Evolutionary conservation across 2,329 filamentous ascomycete species (phyloP).

Genomic region (Aquanectria penicillioides): DNA sequence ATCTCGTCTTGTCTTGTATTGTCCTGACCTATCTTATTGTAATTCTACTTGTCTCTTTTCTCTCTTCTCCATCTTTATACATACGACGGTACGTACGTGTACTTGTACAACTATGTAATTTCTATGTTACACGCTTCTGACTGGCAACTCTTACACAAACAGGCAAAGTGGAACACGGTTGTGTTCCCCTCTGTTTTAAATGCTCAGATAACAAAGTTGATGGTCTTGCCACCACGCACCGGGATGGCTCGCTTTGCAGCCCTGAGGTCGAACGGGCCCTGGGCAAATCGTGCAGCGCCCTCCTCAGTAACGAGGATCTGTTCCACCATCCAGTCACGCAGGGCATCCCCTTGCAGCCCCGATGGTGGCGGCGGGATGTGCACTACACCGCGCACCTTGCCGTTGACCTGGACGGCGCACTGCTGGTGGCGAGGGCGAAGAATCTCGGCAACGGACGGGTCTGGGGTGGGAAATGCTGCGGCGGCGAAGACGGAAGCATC

Average conservation of each 20-base stretch:
- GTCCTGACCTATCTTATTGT: not conserved
- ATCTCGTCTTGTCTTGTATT: no score
- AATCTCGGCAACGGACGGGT: constrained; percentile 58
- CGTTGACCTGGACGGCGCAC: constrained; percentile 82
- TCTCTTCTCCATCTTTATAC: constrained; percentile 19
- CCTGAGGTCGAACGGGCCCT: constrained; percentile 56
- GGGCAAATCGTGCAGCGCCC: constrained; percentile 65
- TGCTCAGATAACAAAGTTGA: constrained; percentile 79
- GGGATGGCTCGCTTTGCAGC: constrained; percentile 73
- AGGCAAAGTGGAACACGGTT: not conserved
- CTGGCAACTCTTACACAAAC: constrained; percentile 4
- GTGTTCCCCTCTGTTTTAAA: constrained; percentile 1
- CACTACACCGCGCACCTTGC: constrained; percentile 77
- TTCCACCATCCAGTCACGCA: constrained; percentile 69
- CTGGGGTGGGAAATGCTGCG: constrained; percentile 68
- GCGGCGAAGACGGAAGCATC: constrained; percentile 53
- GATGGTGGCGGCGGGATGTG: constrained; percentile 65
- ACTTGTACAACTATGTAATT: not conserved
- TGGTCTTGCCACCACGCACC: constrained; percentile 71
- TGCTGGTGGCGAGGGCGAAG: constrained; percentile 60
- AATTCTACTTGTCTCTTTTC: not conserved
- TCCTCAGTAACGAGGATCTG: constrained; percentile 70
- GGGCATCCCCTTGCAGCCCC: constrained; percentile 52
- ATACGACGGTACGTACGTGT: constrained; percentile 2
- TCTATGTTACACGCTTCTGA: constrained; percentile 13